Conservation (phyloP, 495 filamentous ascomycete species). For the Lepraria neglecta region DNA sequence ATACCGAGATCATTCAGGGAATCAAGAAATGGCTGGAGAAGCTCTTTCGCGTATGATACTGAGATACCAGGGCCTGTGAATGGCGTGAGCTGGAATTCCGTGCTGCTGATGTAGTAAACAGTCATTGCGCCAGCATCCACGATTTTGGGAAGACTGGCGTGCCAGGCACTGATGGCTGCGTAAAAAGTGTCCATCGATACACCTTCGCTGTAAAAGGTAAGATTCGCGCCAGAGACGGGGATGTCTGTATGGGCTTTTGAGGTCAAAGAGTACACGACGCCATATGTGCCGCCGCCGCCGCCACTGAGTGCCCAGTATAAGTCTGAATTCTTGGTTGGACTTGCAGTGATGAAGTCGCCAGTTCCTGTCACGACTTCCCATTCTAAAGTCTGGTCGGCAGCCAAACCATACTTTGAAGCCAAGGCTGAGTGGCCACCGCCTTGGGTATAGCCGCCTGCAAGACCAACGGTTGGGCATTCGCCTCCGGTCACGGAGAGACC, state of each 20-base stretch:
- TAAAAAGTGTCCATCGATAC: constrained; percentile 33
- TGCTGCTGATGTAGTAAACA: constrained; percentile 13
- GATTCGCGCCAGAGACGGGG: constrained; percentile 14
- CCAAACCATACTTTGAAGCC: constrained; percentile 48
- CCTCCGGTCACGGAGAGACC: constrained; percentile 18
- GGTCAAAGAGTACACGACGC: constrained; percentile 54
- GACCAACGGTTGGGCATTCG: constrained; percentile 18
- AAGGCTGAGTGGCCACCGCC: constrained; percentile 58
- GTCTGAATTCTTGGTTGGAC: constrained; percentile 51
- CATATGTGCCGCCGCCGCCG: constrained; percentile 59
- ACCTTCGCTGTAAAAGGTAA: constrained; percentile 15
- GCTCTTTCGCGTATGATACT: constrained; percentile 24
- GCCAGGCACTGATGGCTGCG: constrained; percentile 31
- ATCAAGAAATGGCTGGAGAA: constrained; percentile 34
- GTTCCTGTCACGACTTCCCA: constrained; percentile 52
- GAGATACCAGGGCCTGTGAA: constrained; percentile 28
- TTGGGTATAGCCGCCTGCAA: constrained; percentile 52
- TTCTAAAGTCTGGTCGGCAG: constrained; percentile 56
- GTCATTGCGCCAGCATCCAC: constrained; percentile 20
- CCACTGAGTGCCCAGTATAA: constrained; percentile 64
- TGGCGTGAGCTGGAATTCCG: constrained; percentile 18
- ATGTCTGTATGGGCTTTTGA: constrained; percentile 32
- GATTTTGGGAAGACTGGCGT: constrained; percentile 34
- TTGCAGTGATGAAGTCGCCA: constrained; percentile 47
- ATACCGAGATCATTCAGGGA: constrained; percentile 31